Evolutionary conservation across 108 stramenopile species (phyloP).

Genomic region (Stephanodiscus triporus): DNA sequence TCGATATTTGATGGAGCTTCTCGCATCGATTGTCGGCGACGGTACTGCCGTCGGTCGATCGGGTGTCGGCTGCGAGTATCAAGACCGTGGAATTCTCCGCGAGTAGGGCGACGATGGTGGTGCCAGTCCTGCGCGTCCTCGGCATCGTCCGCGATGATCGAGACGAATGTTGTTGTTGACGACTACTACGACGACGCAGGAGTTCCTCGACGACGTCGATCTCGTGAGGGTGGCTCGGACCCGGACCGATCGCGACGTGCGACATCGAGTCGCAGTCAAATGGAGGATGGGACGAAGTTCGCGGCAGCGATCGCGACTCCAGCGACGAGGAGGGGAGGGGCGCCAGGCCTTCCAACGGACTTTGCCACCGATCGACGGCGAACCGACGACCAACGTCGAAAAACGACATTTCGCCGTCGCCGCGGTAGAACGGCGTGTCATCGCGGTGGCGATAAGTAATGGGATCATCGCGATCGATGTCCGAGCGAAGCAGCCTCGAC

Average conservation of each 20-base stretch:
- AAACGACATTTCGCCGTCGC: slow-evolving; percentile 5
- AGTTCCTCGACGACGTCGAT: slow-evolving; percentile 10
- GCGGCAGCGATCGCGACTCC: background rate
- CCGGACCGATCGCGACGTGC: background rate
- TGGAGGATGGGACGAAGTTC: background rate
- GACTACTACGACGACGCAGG: slow-evolving; percentile 1
- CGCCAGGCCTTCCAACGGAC: slow-evolving; percentile 30
- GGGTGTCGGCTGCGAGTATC: slow-evolving; percentile 80
- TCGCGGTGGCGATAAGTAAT: background rate
- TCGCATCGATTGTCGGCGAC: slow-evolving; percentile 81
- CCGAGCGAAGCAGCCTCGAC: background rate
- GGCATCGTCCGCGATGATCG: slow-evolving; percentile 3
- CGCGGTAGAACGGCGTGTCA: background rate
- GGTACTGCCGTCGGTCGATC: slow-evolving; percentile 73
- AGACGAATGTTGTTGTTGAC: too few species aligned
- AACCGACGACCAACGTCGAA: background rate
- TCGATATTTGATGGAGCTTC: slow-evolving; percentile 71
- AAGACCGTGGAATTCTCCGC: slow-evolving; percentile 33
- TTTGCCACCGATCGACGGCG: slow-evolving; percentile 19
- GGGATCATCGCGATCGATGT: background rate
- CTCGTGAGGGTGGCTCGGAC: slow-evolving; percentile 16
- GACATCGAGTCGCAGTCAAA: background rate
- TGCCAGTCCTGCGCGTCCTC: slow-evolving; percentile 64
- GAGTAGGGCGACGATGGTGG: slow-evolving; percentile 65
- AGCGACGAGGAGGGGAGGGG: slow-evolving; percentile 15